Evolutionary conservation across 177 flowering plant genomes (phyloP), one percentile per base, ranked within the genome.

Genomic region (Vitis hybrid): DNA sequence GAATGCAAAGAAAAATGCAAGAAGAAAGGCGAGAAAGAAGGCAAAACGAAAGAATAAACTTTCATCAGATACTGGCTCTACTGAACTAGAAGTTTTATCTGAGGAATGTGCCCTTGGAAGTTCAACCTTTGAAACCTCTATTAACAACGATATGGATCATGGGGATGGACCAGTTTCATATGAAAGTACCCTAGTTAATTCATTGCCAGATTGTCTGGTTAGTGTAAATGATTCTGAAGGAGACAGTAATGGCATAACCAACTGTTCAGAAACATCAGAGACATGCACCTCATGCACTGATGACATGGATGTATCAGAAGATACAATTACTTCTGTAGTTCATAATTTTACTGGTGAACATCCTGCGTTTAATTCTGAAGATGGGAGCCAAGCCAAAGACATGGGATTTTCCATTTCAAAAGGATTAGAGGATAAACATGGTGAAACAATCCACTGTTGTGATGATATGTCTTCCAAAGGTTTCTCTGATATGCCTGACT

Each of bases 1-100:
- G 67, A 40, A 66, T 62, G 68, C n/a, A 10, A 79, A 75, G 68
- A 79, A 52, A 70, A 80, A 57, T 63, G 72, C 79, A 14, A 81
- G 70, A 66, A 86, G 77, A 72, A 87, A 82, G 72, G 62, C 68
- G 23, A 86, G 73, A 73, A 89, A 78, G 82, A 85, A 82, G 65
- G 78, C 77, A 30, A 82, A 77, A 69, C 75, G 73, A 30, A 68
- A 67, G 19, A 85, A 79, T 73, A 86, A 76, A 62, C 51, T 65
- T 66, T 69, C 78, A 64, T 14, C 60, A 45, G 72, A 64, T 51
- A 15, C 56, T 70, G 81, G 70, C 14, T 59, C 70, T 50, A 52
- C 63, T 34, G 74, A 34, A 50, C 59, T 64, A 15, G 78, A 75
- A 61, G 52, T 62, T 69, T 67, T 69, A 1, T 65, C 73, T 52